A percentile compares a stretch with the other conserved stretches of the same genome.
These are phyloP conservation scores for Corchorus olitorius DNA, from an alignment of 345 rosid genomes.

Conservation along the genomic window DNA sequence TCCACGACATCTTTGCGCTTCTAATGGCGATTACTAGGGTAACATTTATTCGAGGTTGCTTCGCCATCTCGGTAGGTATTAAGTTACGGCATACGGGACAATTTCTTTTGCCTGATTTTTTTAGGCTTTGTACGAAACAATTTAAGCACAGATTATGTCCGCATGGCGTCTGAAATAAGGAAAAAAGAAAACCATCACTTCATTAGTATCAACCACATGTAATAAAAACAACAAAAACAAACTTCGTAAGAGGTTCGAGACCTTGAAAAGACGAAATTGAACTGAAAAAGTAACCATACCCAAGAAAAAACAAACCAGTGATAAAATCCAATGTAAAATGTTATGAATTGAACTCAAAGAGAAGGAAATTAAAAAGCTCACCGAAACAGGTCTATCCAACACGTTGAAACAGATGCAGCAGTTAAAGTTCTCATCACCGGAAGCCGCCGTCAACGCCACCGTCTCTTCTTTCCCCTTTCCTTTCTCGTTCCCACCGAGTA, in stretches of 20 bases:
- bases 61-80: constrained; percentile 50
- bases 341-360: too few relatives aligned
- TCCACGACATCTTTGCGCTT: constrained; percentile 42
- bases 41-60: constrained; percentile 58
- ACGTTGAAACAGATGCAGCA: constrained; percentile 38
- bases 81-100: constrained; percentile 52
- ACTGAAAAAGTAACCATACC: neutral
- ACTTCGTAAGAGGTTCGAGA: neutral
- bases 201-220: too few relatives aligned
- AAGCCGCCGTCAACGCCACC: neutral
- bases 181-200: constrained; percentile 7
- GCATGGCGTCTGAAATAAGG: constrained; percentile 52
- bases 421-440: constrained; percentile 25
- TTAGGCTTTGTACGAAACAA: constrained; percentile 56
- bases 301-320: neutral
- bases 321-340: too few relatives aligned
- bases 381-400: constrained; percentile 44
- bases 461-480: neutral
- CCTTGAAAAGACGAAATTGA: neutral
- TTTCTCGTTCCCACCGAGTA: constrained; percentile 25
- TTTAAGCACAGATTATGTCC: constrained; percentile 66
- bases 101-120: constrained; percentile 32
- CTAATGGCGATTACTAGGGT: constrained; percentile 54
- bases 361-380: constrained; percentile 5
- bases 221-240: neutral